Percentiles rank a stretch among this genome's conserved stretches.
Evolutionary conservation across 1,284 basidiomycete genomes (phyloP).

Genomic region (Xerocomus alliaceus): DNA sequence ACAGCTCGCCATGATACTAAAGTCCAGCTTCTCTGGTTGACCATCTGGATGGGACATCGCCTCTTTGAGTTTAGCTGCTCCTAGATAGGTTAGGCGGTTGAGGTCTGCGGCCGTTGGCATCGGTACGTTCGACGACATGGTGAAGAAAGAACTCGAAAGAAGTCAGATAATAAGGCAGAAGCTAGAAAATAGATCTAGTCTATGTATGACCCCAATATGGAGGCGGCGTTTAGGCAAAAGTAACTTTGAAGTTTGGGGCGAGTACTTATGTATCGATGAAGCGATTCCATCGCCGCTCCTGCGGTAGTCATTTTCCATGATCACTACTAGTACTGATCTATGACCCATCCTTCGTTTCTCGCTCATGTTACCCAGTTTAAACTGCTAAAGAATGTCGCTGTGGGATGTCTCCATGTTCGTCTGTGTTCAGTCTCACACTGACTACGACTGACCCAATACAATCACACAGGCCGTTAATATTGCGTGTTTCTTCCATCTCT

Average conservation of each 20-base stretch:
- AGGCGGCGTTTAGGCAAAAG: too few species aligned
- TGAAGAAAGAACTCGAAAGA: background rate
- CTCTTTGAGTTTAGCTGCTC: slow-evolving; percentile 38
- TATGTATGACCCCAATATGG: too few species aligned
- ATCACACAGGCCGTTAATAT: slow-evolving; percentile 55
- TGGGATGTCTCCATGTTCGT: slow-evolving; percentile 41
- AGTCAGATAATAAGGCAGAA: background rate
- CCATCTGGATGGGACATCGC: slow-evolving; percentile 36
- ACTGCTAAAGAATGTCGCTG: slow-evolving; percentile 29
- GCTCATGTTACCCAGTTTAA: slow-evolving; percentile 12
- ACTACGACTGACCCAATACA: slow-evolving; percentile 6
- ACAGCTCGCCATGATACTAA: slow-evolving; percentile 30
- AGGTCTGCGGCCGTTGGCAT: slow-evolving; percentile 36
- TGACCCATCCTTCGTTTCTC: slow-evolving; percentile 27
- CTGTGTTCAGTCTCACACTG: background rate
- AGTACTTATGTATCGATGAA: too few species aligned
- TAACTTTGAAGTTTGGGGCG: too few species aligned
- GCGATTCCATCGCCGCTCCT: too few species aligned
- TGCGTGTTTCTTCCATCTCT: slow-evolving; percentile 61
- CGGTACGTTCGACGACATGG: slow-evolving; percentile 31
- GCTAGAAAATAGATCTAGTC: background rate
- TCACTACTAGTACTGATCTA: slow-evolving; percentile 4
- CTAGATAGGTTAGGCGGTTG: slow-evolving; percentile 36
- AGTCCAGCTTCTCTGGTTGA: slow-evolving; percentile 40
- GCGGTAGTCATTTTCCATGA: too few species aligned